A percentile compares a stretch with the other conserved stretches of the same genome.
These are phyloP conservation scores for Chenopodium album DNA, from an alignment of 148 eudicot genomes.

Conservation along the genomic window DNA sequence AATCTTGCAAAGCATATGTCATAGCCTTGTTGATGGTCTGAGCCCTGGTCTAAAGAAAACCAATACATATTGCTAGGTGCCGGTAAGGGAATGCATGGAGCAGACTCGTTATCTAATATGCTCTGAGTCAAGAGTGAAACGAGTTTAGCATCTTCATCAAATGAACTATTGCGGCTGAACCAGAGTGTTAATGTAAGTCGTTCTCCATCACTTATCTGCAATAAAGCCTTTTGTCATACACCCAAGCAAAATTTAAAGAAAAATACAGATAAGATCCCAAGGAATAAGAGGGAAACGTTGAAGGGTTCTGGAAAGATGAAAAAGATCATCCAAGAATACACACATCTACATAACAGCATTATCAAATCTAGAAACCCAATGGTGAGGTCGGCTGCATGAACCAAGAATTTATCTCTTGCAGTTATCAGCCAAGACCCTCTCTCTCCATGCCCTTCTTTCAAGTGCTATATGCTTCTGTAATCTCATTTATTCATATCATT, in stretches of 20 bases:
- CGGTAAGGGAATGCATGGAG: constrained; percentile 48
- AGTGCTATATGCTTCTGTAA: too few relatives aligned
- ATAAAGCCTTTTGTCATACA: constrained; percentile 8
- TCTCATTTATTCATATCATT: too few relatives aligned
- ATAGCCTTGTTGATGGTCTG: constrained; percentile 58
- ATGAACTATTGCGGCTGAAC: constrained; percentile 77
- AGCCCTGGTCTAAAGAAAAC: constrained; percentile 61
- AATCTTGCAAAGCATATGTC: constrained; percentile 77
- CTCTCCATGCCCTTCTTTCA: too few relatives aligned
- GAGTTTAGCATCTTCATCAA: constrained; percentile 87
- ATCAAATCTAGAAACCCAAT: too few relatives aligned
- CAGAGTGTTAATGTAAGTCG: constrained; percentile 82
- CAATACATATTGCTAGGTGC: constrained; percentile 91
- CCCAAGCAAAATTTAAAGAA: background rate
- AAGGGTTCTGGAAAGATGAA: too few relatives aligned
- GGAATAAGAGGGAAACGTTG: too few relatives aligned
- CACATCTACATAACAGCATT: too few relatives aligned
- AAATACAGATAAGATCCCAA: too few relatives aligned
- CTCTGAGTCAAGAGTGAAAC: constrained; percentile 49
- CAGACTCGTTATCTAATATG: constrained; percentile 22
- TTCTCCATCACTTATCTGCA: constrained; percentile 82
- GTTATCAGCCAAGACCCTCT: too few relatives aligned
- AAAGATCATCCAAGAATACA: too few relatives aligned
- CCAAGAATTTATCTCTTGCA: too few relatives aligned
- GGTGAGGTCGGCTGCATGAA: too few relatives aligned